Evolutionary conservation across 2,329 filamentous ascomycete species (phyloP).

Genomic region (Exophiala sp.): DNA sequence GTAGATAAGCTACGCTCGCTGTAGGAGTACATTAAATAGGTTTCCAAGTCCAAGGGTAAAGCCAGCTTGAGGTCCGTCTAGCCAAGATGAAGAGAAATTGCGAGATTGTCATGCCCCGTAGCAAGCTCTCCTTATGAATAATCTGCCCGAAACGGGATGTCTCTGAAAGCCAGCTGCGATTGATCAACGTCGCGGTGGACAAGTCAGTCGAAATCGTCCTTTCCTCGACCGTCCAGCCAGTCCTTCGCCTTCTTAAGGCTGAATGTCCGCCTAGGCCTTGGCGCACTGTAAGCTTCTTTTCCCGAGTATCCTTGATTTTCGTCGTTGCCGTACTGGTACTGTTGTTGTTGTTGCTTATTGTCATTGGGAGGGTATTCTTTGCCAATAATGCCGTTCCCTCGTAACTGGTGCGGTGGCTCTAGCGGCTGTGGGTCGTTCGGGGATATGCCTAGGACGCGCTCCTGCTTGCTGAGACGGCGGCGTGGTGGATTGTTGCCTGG

Average conservation of each 20-base stretch:
- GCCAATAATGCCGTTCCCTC: conserved; percentile 25
- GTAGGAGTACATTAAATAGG: no score
- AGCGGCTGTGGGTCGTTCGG: conserved; percentile 11
- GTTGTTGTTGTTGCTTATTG: not conserved
- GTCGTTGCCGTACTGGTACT: not conserved
- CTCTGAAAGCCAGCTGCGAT: no score
- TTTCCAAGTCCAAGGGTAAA: no score
- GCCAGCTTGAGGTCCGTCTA: no score
- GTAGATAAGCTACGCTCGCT: no score
- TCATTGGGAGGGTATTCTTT: conserved; percentile 6
- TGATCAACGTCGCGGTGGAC: no score
- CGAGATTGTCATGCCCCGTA: no score
- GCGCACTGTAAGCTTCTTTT: conserved; percentile 33
- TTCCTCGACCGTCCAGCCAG: conserved; percentile 24
- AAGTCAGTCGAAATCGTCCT: conserved; percentile 9
- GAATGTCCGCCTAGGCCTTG: conserved; percentile 28
- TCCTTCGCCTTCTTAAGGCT: conserved; percentile 21
- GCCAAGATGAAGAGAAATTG: no score
- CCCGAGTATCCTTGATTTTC: conserved; percentile 29
- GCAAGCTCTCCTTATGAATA: no score
- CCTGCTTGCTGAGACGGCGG: conserved; percentile 24
- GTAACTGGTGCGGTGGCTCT: conserved; percentile 10
- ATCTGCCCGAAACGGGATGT: no score
- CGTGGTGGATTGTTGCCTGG: conserved; percentile 10
- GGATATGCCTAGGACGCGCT: conserved; percentile 22